A percentile compares a stretch with the other conserved stretches of the same genome.
Conservation (phyloP, 2,329 filamentous ascomycete genomes). For the Mycogone perniciosa region DNA sequence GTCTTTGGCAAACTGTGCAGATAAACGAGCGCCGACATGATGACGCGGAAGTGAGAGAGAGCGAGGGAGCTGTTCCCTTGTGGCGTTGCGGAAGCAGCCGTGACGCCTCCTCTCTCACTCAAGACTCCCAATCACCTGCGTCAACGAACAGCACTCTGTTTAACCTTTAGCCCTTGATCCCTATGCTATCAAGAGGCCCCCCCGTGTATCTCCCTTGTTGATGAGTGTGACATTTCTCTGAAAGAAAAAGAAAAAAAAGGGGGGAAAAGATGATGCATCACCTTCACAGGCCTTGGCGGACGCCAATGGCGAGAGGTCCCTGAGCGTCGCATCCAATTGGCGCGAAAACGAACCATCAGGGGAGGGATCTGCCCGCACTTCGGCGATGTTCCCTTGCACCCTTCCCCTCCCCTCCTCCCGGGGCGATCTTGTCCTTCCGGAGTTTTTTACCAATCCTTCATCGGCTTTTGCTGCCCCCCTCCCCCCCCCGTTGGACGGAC, state of each 20-base stretch:
- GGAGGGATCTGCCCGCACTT: no score
- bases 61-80: not conserved
- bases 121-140: not conserved
- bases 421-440: no score
- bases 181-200: no score
- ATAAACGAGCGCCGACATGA: no score
- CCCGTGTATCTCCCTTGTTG: no score
- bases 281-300: not conserved
- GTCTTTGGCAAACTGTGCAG: not conserved
- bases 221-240: no score
- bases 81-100: constrained; percentile 6
- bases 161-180: not conserved
- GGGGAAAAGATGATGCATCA: not conserved
- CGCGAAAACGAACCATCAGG: not conserved
- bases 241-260: not conserved
- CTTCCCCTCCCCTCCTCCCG: no score
- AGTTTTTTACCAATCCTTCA: no score
- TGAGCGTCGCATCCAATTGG: constrained; percentile 1
- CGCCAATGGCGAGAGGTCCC: not conserved
- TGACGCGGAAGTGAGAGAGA: no score
- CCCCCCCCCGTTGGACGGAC: no score
- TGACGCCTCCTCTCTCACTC: not conserved
- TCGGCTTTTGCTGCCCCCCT: no score
- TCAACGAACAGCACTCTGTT: not conserved
- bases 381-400: no score